A percentile compares a stretch with the other conserved stretches of the same genome.
Conservation (phyloP, 495 filamentous ascomycete genomes). For the Lepraria neglecta region DNA sequence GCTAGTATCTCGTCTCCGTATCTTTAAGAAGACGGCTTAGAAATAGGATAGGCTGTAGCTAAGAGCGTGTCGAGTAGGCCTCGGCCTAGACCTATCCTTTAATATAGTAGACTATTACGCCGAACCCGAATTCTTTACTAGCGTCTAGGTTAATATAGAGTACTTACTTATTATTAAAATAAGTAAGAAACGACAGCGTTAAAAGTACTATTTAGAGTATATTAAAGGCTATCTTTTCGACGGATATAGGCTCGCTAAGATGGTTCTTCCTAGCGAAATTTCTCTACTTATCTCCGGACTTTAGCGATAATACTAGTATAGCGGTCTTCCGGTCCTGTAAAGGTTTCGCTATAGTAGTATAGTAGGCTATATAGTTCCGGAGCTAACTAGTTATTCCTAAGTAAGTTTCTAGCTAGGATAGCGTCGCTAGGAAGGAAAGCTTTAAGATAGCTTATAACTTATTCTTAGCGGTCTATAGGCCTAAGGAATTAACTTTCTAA, state of each 20-base stretch:
- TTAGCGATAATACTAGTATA: not conserved
- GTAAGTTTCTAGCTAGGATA: not conserved
- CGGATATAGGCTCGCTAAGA: not conserved
- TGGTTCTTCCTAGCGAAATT: not conserved
- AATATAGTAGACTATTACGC: not conserved
- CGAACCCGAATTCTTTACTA: not conserved
- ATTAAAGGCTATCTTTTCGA: not conserved
- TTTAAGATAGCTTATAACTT: not conserved
- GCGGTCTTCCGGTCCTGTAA: not conserved
- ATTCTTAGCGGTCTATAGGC: not conserved
- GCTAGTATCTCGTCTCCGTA: no score
- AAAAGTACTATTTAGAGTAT: not conserved
- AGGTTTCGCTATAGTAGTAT: not conserved
- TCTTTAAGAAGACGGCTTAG: no score
- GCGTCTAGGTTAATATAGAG: not conserved
- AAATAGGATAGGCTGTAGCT: not conserved
- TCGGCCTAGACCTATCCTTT: not conserved
- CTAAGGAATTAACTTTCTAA: not conserved
- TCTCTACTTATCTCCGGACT: not conserved
- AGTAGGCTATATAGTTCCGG: not conserved
- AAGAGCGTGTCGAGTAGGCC: not conserved
- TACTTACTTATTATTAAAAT: not conserved
- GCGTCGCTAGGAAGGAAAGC: not conserved
- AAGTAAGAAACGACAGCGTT: not conserved
- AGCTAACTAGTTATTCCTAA: not conserved